Conservation (phyloP, 495 filamentous ascomycete genomes). For the Penicillium daleae region DNA sequence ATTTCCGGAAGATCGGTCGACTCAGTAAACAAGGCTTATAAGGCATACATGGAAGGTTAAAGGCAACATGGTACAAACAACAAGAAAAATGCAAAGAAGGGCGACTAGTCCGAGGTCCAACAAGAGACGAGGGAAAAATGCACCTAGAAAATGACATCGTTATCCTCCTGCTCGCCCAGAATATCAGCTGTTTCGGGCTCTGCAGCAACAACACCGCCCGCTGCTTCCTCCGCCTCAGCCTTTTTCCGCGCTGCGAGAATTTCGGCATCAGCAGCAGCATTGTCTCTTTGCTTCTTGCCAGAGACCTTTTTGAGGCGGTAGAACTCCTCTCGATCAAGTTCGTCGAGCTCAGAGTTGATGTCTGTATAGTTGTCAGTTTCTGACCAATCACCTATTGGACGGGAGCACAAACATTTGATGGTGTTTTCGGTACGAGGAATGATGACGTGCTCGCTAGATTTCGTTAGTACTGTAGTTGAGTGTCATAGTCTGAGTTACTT, state of each 20-base stretch:
- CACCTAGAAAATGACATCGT: slow-evolving; percentile 92
- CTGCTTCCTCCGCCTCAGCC: slow-evolving; percentile 44
- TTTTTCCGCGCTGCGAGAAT: slow-evolving; percentile 62
- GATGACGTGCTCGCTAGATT: slow-evolving; percentile 81
- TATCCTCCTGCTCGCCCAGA: slow-evolving; percentile 83
- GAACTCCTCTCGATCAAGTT: slow-evolving; percentile 97
- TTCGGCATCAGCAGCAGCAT: slow-evolving; percentile 72
- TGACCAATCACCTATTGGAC: neutral
- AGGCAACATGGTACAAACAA: slow-evolving; percentile 29
- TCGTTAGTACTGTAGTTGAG: slow-evolving; percentile 6
- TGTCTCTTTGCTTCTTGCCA: slow-evolving; percentile 90
- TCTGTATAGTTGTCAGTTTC: slow-evolving; percentile 52
- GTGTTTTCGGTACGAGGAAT: slow-evolving; percentile 98
- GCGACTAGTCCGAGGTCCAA: slow-evolving; percentile 11
- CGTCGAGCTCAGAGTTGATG: slow-evolving; percentile 98
- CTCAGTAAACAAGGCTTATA: slow-evolving; percentile 12
- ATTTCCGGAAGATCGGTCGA: slow-evolving; percentile 16
- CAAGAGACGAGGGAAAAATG: slow-evolving; percentile 6
- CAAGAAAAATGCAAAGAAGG: slow-evolving; percentile 22
- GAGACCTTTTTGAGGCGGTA: slow-evolving; percentile 98
- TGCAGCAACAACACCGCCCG: slow-evolving; percentile 38
- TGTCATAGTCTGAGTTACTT: slow-evolving; percentile 30
- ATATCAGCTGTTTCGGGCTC: slow-evolving; percentile 63
- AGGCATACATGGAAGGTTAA: slow-evolving; percentile 1
- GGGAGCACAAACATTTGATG: slow-evolving; percentile 75